These are phyloP conservation scores for Yamadazyma buinensis DNA, from an alignment of 1,139 yeast species.

Conservation along the genomic window DNA sequence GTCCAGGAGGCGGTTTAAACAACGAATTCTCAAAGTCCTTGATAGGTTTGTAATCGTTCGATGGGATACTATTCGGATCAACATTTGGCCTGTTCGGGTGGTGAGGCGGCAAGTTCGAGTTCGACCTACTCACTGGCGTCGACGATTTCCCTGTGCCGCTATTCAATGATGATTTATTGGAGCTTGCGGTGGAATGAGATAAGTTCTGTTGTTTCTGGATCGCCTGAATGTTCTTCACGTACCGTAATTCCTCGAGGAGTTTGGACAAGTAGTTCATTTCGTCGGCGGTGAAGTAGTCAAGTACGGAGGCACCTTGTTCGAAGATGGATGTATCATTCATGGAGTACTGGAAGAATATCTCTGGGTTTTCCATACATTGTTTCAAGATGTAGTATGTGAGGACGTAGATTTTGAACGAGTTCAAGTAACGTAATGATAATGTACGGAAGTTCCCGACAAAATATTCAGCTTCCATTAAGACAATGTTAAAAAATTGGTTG, in stretches of 20 bases:
- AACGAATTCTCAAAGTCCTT: conserved; percentile 2
- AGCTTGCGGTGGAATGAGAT: not conserved
- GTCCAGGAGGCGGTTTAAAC: conserved; percentile 1
- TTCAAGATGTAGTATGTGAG: conserved; percentile 40
- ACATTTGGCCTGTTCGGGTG: conserved; percentile 4
- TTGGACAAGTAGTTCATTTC: conserved; percentile 37
- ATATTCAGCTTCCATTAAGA: conserved; percentile 39
- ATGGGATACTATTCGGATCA: no score
- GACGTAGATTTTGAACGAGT: conserved; percentile 40
- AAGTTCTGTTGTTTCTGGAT: conserved; percentile 16
- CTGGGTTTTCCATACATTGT: conserved; percentile 44
- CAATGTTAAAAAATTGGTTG: conserved; percentile 32
- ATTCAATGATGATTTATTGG: conserved; percentile 3
- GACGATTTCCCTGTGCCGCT: no score
- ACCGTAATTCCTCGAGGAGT: conserved; percentile 39
- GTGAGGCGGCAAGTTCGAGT: conserved; percentile 4
- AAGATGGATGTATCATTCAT: conserved; percentile 25
- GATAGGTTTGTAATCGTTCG: no score
- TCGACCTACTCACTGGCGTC: conserved; percentile 2
- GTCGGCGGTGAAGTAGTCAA: conserved; percentile 34
- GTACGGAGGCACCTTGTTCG: conserved; percentile 39
- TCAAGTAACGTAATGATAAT: conserved; percentile 36
- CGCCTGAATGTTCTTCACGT: conserved; percentile 35
- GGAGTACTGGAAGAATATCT: conserved; percentile 32
- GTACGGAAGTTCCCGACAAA: conserved; percentile 44